phyloP scores from a whole-genome alignment of 2,329 filamentous ascomycete genomes.

The Fusarium multiceps region DNA sequence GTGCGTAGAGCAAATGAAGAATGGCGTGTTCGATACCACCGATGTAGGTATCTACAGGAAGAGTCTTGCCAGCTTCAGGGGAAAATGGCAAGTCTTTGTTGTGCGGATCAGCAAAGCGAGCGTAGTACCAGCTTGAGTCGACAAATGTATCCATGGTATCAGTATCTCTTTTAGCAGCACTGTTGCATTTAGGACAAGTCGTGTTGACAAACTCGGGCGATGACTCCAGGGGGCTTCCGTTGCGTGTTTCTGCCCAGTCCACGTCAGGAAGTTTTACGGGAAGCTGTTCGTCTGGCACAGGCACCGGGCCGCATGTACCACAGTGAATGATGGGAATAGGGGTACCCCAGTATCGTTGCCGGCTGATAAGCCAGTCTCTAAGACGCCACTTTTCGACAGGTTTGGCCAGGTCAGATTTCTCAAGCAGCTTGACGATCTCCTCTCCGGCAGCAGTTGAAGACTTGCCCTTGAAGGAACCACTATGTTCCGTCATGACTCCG shows the following conservation, averaged over 20 bases:
- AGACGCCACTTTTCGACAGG: constrained; percentile 80
- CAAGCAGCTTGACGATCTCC: constrained; percentile 68
- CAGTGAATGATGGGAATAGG: constrained; percentile 93
- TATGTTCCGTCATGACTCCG: constrained; percentile 74
- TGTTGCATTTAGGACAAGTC: constrained; percentile 77
- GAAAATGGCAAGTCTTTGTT: constrained; percentile 73
- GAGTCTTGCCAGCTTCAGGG: constrained; percentile 64
- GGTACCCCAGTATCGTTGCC: constrained; percentile 92
- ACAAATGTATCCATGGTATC: constrained; percentile 98
- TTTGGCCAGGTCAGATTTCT: constrained; percentile 68
- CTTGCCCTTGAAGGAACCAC: constrained; percentile 72
- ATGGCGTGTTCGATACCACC: constrained; percentile 93
- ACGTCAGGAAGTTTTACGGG: constrained; percentile 81
- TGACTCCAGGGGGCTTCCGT: constrained; percentile 81
- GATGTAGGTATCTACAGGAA: constrained; percentile 89
- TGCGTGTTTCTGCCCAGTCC: constrained; percentile 74
- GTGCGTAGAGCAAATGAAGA: constrained; percentile 86
- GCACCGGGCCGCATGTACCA: constrained; percentile 77
- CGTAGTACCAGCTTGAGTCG: constrained; percentile 94
- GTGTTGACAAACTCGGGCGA: constrained; percentile 80
- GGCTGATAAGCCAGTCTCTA: constrained; percentile 89
- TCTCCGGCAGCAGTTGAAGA: constrained; percentile 71
- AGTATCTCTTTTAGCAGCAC: constrained; percentile 81
- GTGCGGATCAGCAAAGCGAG: constrained; percentile 79
- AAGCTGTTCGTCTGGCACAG: constrained; percentile 80